These are phyloP conservation scores for Stephania japonica DNA, from an alignment of 164 flowering plant genomes.

Conservation along the genomic window DNA sequence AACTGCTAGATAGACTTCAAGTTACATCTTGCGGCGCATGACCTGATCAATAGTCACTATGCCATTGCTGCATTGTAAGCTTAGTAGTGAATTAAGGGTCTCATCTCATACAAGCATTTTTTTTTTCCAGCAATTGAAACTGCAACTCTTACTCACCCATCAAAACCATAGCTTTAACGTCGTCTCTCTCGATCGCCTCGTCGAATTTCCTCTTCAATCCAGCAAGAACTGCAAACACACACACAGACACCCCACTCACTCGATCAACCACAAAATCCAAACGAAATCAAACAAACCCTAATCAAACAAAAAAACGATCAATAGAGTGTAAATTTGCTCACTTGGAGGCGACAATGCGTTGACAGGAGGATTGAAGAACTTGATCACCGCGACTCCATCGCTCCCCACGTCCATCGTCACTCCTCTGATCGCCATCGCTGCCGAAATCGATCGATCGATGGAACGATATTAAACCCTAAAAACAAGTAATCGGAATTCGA, in stretches of 20 bases:
- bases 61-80: no score
- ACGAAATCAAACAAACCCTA: neutral
- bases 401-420: neutral
- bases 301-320: neutral
- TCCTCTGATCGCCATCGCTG: neutral
- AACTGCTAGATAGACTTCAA: neutral
- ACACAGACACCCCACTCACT: neutral
- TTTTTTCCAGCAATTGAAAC: no score
- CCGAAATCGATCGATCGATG: neutral
- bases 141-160: neutral
- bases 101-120: no score
- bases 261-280: neutral
- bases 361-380: neutral
- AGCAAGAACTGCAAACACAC: neutral
- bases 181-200: neutral
- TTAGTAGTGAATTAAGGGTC: no score
- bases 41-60: no score
- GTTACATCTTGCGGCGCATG: neutral
- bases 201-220: neutral
- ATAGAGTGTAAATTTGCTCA: neutral
- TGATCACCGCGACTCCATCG: neutral
- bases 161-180: neutral
- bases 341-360: conserved; percentile 1
- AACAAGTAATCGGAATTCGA: no score
- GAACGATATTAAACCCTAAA: no score